Evolutionary conservation across 768 basidiomycete genomes (phyloP).

Genomic region (Botryobasidium botryosum): DNA sequence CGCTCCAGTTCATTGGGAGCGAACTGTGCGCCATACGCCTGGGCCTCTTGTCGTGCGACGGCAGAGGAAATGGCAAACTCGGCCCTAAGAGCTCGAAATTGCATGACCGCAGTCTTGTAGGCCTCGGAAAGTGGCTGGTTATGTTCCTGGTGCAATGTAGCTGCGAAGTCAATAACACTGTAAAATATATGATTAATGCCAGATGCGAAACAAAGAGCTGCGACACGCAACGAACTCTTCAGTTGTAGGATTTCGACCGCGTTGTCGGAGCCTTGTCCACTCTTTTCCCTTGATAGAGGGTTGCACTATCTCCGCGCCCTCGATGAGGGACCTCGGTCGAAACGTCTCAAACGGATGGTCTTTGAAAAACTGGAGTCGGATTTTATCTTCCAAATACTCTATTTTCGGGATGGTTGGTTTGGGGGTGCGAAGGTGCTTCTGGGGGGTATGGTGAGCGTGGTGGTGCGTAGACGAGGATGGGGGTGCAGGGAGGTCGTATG

Average conservation of each 20-base stretch:
- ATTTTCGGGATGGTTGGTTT: conserved; percentile 35
- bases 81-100: conserved; percentile 79
- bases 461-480: conserved; percentile 6
- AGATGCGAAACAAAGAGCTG: not conserved
- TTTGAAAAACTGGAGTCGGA: conserved; percentile 80
- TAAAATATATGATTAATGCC: conserved; percentile 5
- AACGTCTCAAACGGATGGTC: conserved; percentile 97
- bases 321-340: conserved; percentile 59
- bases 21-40: conserved; percentile 52
- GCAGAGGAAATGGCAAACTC: conserved; percentile 62
- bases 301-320: conserved; percentile 38
- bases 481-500: conserved; percentile 28
- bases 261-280: conserved; percentile 72
- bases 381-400: conserved; percentile 64
- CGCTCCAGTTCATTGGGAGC: conserved; percentile 40
- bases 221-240: conserved; percentile 58
- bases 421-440: conserved; percentile 15
- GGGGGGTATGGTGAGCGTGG: conserved; percentile 16
- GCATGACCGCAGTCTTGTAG: conserved; percentile 59
- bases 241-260: conserved; percentile 62
- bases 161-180: conserved; percentile 67
- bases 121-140: conserved; percentile 51
- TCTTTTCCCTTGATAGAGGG: conserved; percentile 38
- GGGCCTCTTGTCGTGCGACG: conserved; percentile 68
- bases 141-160: conserved; percentile 58